phyloP scores from a whole-genome alignment of 208 protist species.

The Balamuthia mandrillaris region DNA sequence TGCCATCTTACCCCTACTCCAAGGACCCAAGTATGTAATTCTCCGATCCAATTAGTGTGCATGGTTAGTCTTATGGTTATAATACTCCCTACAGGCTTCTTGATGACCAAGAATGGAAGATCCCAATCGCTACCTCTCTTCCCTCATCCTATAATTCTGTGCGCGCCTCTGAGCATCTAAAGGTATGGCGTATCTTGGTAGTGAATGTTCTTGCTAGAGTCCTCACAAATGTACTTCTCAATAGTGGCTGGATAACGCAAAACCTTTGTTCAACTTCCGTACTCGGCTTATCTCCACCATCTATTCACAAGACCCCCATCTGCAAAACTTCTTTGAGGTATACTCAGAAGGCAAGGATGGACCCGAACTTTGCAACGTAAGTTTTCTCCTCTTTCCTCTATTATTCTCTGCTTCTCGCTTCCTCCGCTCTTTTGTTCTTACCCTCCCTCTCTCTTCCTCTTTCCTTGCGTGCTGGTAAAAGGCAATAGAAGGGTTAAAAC shows the following conservation, averaged over 20 bases:
- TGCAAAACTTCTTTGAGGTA: constrained; percentile 48
- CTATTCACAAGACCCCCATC: constrained; percentile 38
- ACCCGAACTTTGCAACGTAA: constrained; percentile 20
- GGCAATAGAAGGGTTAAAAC: constrained; percentile 29
- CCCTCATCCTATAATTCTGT: background rate
- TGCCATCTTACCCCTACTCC: too few species aligned
- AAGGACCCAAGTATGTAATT: too few species aligned
- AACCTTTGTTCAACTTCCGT: constrained; percentile 41
- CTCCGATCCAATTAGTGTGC: too few species aligned
- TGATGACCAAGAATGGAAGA: background rate
- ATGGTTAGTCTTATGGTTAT: too few species aligned
- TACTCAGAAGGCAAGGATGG: background rate
- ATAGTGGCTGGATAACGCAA: constrained; percentile 34
- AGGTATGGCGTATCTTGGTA: background rate
- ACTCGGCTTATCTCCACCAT: constrained; percentile 17
- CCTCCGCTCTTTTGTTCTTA: background rate
- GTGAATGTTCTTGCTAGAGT: background rate
- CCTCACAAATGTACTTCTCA: background rate
- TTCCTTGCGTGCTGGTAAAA: background rate
- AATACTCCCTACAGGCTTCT: background rate
- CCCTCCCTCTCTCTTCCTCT: background rate
- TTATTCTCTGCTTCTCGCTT: background rate
- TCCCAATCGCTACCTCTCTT: background rate
- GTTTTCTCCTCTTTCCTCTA: background rate
- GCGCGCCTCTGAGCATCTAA: background rate